Evolutionary conservation across 1,139 yeast species (phyloP), one percentile per base, ranked within the genome.

Genomic region (Petasospora fabianii): DNA sequence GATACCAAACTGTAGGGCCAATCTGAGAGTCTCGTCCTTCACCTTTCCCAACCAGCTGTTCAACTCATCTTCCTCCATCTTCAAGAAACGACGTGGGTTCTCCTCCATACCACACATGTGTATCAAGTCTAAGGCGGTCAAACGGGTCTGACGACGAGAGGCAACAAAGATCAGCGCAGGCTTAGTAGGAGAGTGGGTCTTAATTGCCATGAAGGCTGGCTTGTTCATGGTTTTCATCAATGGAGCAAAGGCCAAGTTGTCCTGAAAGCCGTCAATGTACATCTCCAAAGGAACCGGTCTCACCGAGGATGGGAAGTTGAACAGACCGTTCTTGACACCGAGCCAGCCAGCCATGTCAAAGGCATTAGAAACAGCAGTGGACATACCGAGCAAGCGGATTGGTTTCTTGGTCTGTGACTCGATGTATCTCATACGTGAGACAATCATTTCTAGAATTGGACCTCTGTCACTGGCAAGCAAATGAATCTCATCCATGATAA

Each of bases 321-420:
- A 94, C 38, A 94, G 64, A 0, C 97, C 98, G 46, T 83, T 84
- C 48, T 79, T 77, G 6, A 90, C 96, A 14, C 95, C 94, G 17
- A 94, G 68, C 99, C 99, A 94, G 12, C 95, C 86, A 0, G 97
- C 98, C 95, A 94, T 83, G 62, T 94, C 99, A 58, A 85, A 80
- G 0, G 98, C 97, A 65, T 94, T 94, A 0, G 97, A 87, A 17
- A 94, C 97, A 4, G 98, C 97, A 3, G 98, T 92, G 2, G 97
- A 88, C 84, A 94, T 78, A 21, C 99, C 99, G 34, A 94, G 63
- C 31, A 94, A 65, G 45, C 99, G 66, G 16, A 90, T 80, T 1
- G 90, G 90, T 39, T 73, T 73, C 42, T 77, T 75, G 0, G 95
- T 87, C 50, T 77, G 83, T 0, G 86, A 74, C 0, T 94, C 78